Percentiles rank a stretch among this genome's conserved stretches.
Conservation (phyloP, 257 asterid species). For the Solanum infundibuliforme region DNA sequence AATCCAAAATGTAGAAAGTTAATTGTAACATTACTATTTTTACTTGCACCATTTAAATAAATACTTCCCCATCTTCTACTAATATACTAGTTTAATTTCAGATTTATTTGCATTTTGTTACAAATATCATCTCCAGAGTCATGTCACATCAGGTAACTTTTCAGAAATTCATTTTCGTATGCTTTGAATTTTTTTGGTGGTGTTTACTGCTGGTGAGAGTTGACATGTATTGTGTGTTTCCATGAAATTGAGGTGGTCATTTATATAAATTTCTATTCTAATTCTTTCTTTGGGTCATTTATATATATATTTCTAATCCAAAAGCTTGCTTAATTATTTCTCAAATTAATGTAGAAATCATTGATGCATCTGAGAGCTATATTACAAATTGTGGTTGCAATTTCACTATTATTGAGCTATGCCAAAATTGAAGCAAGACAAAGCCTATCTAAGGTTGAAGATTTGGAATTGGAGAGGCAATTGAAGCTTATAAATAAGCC, state of each 20-base stretch:
- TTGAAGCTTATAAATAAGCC: background rate
- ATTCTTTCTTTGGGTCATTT: background rate
- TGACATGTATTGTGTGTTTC: background rate
- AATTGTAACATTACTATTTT: background rate
- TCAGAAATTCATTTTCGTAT: background rate
- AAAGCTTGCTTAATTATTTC: background rate
- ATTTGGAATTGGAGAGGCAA: background rate
- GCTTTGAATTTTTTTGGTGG: background rate
- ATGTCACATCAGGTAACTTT: background rate
- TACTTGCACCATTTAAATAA: background rate
- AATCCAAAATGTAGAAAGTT: background rate
- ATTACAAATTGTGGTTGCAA: background rate
- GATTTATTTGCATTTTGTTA: background rate
- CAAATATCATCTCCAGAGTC: background rate
- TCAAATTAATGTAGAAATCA: background rate
- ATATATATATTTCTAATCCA: no score
- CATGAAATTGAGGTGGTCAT: background rate
- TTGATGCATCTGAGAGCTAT: background rate
- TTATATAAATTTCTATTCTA: background rate
- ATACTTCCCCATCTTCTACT: background rate
- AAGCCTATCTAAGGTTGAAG: background rate
- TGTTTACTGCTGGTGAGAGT: accelerated
- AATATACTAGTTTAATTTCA: background rate
- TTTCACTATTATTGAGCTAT: background rate
- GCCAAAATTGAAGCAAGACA: background rate